These are phyloP conservation scores for Aspergillus haitiensis DNA, from an alignment of 495 filamentous ascomycete species.

Conservation along the genomic window DNA sequence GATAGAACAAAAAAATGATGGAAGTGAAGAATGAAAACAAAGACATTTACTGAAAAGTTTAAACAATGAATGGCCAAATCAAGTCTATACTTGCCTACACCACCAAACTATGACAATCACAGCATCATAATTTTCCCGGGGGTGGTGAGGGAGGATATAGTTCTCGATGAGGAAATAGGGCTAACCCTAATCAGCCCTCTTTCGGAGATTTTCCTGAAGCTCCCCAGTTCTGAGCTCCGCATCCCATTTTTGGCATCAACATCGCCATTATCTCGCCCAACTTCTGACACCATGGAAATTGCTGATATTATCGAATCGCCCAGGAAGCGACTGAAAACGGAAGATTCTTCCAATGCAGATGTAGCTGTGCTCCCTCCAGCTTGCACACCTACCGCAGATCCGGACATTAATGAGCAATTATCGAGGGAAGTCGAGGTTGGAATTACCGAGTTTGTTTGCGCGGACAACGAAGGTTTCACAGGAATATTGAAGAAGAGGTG, in stretches of 20 bases:
- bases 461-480: constrained; percentile 49
- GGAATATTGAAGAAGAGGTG: constrained; percentile 62
- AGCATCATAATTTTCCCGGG: neutral
- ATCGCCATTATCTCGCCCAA: neutral
- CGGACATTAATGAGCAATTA: constrained; percentile 31
- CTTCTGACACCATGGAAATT: constrained; percentile 36
- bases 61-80: too few species aligned
- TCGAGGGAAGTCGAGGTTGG: constrained; percentile 54
- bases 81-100: too few species aligned
- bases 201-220: constrained; percentile 18
- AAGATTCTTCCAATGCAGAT: constrained; percentile 26
- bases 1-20: too few species aligned
- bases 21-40: too few species aligned
- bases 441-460: constrained; percentile 56
- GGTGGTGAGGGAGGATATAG: constrained; percentile 1
- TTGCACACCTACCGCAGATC: constrained; percentile 20
- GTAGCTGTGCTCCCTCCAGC: constrained; percentile 20
- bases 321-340: constrained; percentile 47
- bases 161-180: constrained; percentile 22
- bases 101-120: neutral
- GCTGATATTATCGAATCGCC: constrained; percentile 44
- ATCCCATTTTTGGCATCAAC: neutral
- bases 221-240: constrained; percentile 10
- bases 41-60: too few species aligned
- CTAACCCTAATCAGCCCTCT: constrained; percentile 12